Evolutionary conservation across 257 asterid genomes (phyloP), one percentile per base, ranked within the genome.

Genomic region (Salvia splendens): DNA sequence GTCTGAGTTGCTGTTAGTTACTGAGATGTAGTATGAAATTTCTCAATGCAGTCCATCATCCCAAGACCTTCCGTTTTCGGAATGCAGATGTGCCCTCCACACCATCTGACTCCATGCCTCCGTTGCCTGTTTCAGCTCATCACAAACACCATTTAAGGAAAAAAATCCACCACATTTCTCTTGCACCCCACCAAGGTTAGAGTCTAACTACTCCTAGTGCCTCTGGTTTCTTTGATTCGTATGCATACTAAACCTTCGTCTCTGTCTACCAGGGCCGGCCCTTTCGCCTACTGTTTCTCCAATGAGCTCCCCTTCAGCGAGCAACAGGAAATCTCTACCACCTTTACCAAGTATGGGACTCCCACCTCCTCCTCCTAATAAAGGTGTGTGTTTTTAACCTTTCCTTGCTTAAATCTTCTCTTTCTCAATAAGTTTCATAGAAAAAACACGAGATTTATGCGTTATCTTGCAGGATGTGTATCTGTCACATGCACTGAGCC

Each of bases 321-420:
- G 67, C 51, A 61, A 62, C 56, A 65, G 38, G 67, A 80, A 62
- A 73, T 48, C 79, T 52, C 86, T 73, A 65, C 81, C 85, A 57
- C 86, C 89, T 48, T 75, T 84, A 47, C 88, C 88, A 66, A 72
- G 77, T 64, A 66, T 89, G 72, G 56, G 80, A 72, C 78, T 85
- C n/a, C 95, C 96, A 36, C 92, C 95, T 33, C 94, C 96, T 5
- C 97, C 98, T 70, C 96, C 90, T 51, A 82, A 83, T 73, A 82
- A 75, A 67, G 94, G 98, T 89, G 69, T 24, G 6, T 55, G 16
- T 48, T n/a, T 53, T 45, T 61, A 12, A 30, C 45, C 20, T 69
- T 49, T 51, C 16, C 60, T 30, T 6, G 40, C 54, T 28, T 16
- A 4, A 15, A 8, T 45, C 2, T 8, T 30, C 36, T 2, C 35